Percentiles rank a stretch among this genome's conserved stretches.
Evolutionary conservation across 306 rosid species (phyloP).

Genomic region (Sechiopsis laciniata): DNA sequence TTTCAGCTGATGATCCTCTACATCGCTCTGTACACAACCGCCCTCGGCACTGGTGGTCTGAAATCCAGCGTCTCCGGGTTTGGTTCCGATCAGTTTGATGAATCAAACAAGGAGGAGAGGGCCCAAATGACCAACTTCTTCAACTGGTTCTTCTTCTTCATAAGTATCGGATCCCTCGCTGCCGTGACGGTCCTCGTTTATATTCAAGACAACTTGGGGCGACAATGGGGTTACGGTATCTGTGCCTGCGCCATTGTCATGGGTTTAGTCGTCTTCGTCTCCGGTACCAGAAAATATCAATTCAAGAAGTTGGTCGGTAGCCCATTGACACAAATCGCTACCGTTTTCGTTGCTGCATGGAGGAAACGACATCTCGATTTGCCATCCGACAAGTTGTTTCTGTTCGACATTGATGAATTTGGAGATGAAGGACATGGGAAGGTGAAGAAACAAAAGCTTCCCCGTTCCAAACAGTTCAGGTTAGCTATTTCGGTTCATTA

Average conservation of each 20-base stretch:
- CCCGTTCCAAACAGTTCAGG: constrained; percentile 64
- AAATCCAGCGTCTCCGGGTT: constrained; percentile 86
- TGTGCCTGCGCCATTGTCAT: constrained; percentile 54
- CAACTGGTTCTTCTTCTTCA: constrained; percentile 90
- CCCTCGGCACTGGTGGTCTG: constrained; percentile 81
- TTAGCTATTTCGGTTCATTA: constrained; percentile 18
- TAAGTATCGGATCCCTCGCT: constrained; percentile 61
- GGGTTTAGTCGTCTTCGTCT: constrained; percentile 48
- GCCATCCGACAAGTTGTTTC: constrained; percentile 43
- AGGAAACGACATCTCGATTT: constrained; percentile 44
- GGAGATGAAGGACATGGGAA: constrained; percentile 32
- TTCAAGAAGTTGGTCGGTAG: constrained; percentile 68
- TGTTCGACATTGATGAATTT: constrained; percentile 44
- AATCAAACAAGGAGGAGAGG: constrained; percentile 43
- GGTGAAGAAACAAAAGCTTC: constrained; percentile 55
- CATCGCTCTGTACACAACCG: constrained; percentile 61
- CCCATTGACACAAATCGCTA: constrained; percentile 71
- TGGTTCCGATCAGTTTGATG: constrained; percentile 88
- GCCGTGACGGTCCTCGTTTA: constrained; percentile 72
- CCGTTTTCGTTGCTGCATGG: constrained; percentile 59
- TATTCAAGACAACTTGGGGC: constrained; percentile 62
- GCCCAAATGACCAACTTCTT: constrained; percentile 54
- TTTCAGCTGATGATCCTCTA: constrained; percentile 46
- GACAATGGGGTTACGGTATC: constrained; percentile 82
- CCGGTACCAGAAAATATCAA: constrained; percentile 62